Evolutionary conservation across 2,329 filamentous ascomycete genomes (phyloP).

Genomic region (Claviceps fusiformis): DNA sequence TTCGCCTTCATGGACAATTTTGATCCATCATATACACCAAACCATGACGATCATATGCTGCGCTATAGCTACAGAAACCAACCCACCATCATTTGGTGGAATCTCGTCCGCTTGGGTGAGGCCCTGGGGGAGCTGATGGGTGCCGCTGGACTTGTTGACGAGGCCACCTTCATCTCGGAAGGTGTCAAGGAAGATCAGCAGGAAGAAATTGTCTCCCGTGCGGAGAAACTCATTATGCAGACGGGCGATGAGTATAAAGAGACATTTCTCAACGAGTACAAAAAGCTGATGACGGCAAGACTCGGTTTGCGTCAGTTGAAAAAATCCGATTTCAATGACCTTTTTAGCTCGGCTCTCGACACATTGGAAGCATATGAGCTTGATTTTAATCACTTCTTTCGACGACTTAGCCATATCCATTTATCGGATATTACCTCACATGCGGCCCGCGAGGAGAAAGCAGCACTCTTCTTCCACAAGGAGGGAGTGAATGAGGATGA

Average conservation of each 20-base stretch:
- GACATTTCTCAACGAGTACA: slow-evolving; percentile 82
- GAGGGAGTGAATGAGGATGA: slow-evolving; percentile 53
- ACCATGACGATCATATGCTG: slow-evolving; percentile 82
- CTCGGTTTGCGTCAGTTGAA: slow-evolving; percentile 61
- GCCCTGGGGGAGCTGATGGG: slow-evolving; percentile 79
- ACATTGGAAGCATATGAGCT: slow-evolving; percentile 68
- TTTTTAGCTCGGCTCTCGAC: slow-evolving; percentile 76
- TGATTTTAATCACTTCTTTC: slow-evolving; percentile 92
- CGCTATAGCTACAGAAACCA: slow-evolving; percentile 91
- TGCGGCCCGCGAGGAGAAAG: slow-evolving; percentile 46
- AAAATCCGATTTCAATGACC: slow-evolving; percentile 60
- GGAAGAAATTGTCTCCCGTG: slow-evolving; percentile 58
- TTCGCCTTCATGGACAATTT: slow-evolving; percentile 98
- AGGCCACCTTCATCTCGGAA: slow-evolving; percentile 53
- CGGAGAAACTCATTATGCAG: slow-evolving; percentile 70
- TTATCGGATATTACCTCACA: slow-evolving; percentile 51
- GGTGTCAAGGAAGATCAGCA: slow-evolving; percentile 54
- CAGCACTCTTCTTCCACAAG: slow-evolving; percentile 65
- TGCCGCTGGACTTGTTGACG: slow-evolving; percentile 58
- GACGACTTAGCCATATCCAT: slow-evolving; percentile 54
- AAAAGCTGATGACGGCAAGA: slow-evolving; percentile 64
- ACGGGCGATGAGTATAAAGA: slow-evolving; percentile 78
- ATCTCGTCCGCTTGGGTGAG: slow-evolving; percentile 82
- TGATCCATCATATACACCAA: slow-evolving; percentile 86
- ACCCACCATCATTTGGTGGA: slow-evolving; percentile 97